Base-by-base conservation (phyloP, 495 filamentous ascomycete genomes). In the Neurospora tetraspora region DNA sequence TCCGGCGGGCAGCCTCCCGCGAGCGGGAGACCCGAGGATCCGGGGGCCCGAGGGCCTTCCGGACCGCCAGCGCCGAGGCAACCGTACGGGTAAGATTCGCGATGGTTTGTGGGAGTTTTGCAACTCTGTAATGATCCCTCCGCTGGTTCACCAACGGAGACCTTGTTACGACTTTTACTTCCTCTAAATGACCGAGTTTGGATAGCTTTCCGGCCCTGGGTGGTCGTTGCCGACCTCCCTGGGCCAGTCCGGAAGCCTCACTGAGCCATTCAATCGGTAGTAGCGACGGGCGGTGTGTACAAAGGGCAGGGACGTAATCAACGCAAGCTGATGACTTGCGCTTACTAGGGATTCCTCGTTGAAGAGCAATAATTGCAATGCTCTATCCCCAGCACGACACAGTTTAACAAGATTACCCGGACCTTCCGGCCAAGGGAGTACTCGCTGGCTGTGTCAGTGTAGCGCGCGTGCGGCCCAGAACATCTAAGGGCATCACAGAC, bases 351-450 rank as follows among this genome's bases (percentile, higher is more conserved):
- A 90, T 90, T 90, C 87, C 87, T 91, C 87, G 86, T 90, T 90
- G 88, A 91, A 91, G 88, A 90, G 89, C 87, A 91, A 90, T 90
- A 90, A 90, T 90, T 90, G 87, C 87, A 91, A 90, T 90, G 88
- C 87, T 90, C 87, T 91, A 91, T 90, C 86, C 87, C 87, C 87
- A 91, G 86, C 86, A 91, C 88, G 86, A 90, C 87, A 89, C 86
- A 88, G 87, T 90, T 91, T 91, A 88, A 90, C 86, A 90, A 90
- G 86, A 90, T 90, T 90, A 91, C 88, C 86, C 86, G 87, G 83
- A 83, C 88, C 88, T 91, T 89, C 85, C 86, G 88, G 89, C 82
- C 83, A 90, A 90, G 87, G 87, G 83, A 87, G 82, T 83, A 90
- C 88, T 90, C 86, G 87, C 88, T 90, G 85, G 85, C 87, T 87